These are phyloP conservation scores for Sarocladium oryzae DNA, from an alignment of 2,329 filamentous ascomycete species.

Conservation along the genomic window DNA sequence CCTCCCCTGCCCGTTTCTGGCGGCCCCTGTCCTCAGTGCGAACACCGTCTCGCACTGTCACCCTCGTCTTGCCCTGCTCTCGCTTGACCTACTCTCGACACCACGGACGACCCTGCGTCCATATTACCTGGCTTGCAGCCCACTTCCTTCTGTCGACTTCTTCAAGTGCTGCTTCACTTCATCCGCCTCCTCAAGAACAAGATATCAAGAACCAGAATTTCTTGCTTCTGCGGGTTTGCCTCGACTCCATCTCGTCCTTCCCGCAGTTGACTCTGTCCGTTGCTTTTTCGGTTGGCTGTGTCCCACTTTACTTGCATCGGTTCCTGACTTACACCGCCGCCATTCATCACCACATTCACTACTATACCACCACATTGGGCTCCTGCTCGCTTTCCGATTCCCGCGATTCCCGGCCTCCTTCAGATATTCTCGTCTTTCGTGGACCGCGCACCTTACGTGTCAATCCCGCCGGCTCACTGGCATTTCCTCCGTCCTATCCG, in stretches of 20 bases:
- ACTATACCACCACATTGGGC: not conserved
- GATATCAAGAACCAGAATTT: not conserved
- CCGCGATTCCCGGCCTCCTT: not conserved
- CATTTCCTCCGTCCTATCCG: not conserved
- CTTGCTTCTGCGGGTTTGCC: not conserved
- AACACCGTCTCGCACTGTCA: slow-evolving; percentile 5
- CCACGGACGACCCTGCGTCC: not conserved
- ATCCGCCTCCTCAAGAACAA: not conserved
- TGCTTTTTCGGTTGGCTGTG: not conserved
- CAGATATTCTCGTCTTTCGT: not conserved
- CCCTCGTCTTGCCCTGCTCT: not conserved
- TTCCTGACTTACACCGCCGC: slow-evolving; percentile 2
- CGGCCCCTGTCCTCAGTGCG: not conserved
- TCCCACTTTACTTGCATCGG: slow-evolving; percentile 1
- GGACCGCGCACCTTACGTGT: not conserved
- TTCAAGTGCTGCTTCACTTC: not conserved
- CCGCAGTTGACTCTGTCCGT: not conserved
- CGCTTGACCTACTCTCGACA: not conserved
- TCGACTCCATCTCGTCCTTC: not conserved
- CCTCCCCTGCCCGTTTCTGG: slow-evolving; percentile 3
- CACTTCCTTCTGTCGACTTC: not conserved
- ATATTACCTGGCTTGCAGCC: slow-evolving; percentile 1
- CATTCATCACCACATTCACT: not conserved
- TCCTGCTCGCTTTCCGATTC: no score
- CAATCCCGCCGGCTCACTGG: not conserved